Conservation (phyloP, 768 basidiomycete species). For the Naematelia encephala region DNA sequence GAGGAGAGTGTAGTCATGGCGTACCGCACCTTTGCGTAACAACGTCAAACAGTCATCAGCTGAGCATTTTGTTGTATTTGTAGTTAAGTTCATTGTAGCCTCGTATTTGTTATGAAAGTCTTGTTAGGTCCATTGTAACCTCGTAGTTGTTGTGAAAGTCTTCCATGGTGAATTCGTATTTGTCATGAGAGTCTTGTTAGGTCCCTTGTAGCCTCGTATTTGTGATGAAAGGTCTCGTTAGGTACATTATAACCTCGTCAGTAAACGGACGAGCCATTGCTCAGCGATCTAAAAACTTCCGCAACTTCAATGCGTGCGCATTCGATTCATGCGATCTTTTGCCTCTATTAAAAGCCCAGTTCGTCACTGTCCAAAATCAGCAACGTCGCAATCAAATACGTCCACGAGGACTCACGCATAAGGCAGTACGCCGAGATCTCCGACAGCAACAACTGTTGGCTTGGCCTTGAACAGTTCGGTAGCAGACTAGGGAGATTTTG, state of each 20-base stretch:
- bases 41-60: too few relatives aligned
- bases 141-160: too few relatives aligned
- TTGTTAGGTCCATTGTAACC: too few relatives aligned
- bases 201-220: too few relatives aligned
- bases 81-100: too few relatives aligned
- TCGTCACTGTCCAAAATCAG: conserved; percentile 35
- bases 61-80: too few relatives aligned
- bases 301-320: not conserved
- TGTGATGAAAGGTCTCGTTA: too few relatives aligned
- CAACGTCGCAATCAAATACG: not conserved
- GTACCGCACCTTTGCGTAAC: conserved; percentile 13
- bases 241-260: too few relatives aligned
- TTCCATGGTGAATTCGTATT: too few relatives aligned
- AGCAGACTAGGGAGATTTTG: conserved; percentile 52
- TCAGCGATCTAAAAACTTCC: not conserved
- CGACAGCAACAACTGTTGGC: conserved; percentile 84
- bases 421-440: conserved; percentile 71
- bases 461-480: conserved; percentile 66
- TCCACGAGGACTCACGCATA: conserved; percentile 55
- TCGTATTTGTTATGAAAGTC: too few relatives aligned
- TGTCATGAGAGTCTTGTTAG: too few relatives aligned
- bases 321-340: conserved; percentile 5
- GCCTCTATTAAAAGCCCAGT: conserved; percentile 34
- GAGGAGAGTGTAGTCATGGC: conserved; percentile 28
- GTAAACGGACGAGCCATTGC: too few relatives aligned